phyloP scores from a whole-genome alignment of 805 yeast species.

The Hanseniaspora hatyaiensis region DNA sequence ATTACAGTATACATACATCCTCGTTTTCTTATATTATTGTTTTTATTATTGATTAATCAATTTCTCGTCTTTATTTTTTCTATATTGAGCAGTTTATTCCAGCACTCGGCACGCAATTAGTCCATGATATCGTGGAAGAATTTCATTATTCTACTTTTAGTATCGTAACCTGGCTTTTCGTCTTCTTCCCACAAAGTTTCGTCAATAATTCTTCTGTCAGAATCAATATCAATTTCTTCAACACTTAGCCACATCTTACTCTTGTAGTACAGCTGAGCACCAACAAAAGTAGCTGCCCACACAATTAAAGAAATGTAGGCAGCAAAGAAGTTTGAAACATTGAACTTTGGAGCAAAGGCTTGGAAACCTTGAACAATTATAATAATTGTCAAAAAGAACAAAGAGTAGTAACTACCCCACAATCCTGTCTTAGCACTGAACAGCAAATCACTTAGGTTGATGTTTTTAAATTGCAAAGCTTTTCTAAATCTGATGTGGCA shows the following conservation, averaged over 20 bases:
- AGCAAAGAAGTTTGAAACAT: slow-evolving; percentile 50
- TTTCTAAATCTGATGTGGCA: slow-evolving; percentile 62
- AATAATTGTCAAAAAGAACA: slow-evolving; percentile 42
- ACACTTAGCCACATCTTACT: slow-evolving; percentile 36
- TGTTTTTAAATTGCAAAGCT: slow-evolving; percentile 49
- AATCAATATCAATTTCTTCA: slow-evolving; percentile 57
- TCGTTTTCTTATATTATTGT: no score
- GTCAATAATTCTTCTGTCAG: slow-evolving; percentile 55
- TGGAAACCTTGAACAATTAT: slow-evolving; percentile 62
- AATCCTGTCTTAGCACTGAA: slow-evolving; percentile 68
- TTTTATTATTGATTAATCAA: no score
- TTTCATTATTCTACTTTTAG: slow-evolving; percentile 13
- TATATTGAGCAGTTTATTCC: no score
- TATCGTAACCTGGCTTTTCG: slow-evolving; percentile 31
- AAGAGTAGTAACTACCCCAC: slow-evolving; percentile 50
- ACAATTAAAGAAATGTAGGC: slow-evolving; percentile 59
- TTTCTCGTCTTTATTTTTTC: no score
- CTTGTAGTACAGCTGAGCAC: slow-evolving; percentile 43
- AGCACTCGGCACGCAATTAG: neutral
- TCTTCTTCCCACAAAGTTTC: slow-evolving; percentile 48
- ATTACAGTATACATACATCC: no score
- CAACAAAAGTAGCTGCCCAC: slow-evolving; percentile 44
- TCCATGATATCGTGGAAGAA: slow-evolving; percentile 12
- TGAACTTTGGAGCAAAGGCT: slow-evolving; percentile 43
- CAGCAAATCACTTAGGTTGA: slow-evolving; percentile 58